Percentiles rank a stretch among this genome's conserved stretches.
Conservation (phyloP, 2,329 filamentous ascomycete species). For the Paraphaeosphaeria sporulosa region DNA sequence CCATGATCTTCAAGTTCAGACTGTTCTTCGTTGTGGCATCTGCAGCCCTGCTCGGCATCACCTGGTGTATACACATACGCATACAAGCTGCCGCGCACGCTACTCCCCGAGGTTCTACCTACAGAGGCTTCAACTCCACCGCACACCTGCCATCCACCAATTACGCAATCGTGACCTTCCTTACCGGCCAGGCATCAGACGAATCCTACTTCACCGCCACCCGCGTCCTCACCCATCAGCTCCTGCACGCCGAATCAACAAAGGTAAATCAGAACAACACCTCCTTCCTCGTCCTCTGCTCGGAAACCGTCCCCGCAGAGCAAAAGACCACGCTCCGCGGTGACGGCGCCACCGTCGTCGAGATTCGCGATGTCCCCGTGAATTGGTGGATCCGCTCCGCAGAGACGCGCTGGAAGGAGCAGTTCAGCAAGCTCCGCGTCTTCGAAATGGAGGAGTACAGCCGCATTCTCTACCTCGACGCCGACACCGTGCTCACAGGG, state of each 20-base stretch:
- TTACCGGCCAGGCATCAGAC: constrained; percentile 38
- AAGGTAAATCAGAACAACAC: constrained; percentile 38
- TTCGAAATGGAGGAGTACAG: constrained; percentile 53
- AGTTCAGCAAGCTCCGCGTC: constrained; percentile 54
- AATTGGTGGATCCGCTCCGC: constrained; percentile 48
- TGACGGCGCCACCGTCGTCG: constrained; percentile 52
- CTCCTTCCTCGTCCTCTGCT: constrained; percentile 49
- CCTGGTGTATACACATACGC: no score
- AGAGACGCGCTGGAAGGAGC: constrained; percentile 52
- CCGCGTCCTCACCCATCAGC: constrained; percentile 52
- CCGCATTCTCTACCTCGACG: constrained; percentile 54
- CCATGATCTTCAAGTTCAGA: constrained; percentile 3
- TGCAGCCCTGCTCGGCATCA: not conserved
- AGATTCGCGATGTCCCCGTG: constrained; percentile 44
- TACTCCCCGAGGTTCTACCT: constrained; percentile 11
- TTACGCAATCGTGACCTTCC: constrained; percentile 50
- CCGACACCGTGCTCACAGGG: constrained; percentile 50
- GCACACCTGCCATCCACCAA: constrained; percentile 16
- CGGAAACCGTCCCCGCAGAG: constrained; percentile 27
- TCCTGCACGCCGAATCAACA: constrained; percentile 51
- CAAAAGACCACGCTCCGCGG: constrained; percentile 39
- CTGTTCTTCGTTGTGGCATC: not conserved
- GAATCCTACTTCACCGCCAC: constrained; percentile 51
- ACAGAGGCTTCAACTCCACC: constrained; percentile 21
- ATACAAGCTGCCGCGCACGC: not conserved